phyloP scores from a whole-genome alignment of 2,329 filamentous ascomycete genomes.

The Aaosphaeria pasadenensis region DNA sequence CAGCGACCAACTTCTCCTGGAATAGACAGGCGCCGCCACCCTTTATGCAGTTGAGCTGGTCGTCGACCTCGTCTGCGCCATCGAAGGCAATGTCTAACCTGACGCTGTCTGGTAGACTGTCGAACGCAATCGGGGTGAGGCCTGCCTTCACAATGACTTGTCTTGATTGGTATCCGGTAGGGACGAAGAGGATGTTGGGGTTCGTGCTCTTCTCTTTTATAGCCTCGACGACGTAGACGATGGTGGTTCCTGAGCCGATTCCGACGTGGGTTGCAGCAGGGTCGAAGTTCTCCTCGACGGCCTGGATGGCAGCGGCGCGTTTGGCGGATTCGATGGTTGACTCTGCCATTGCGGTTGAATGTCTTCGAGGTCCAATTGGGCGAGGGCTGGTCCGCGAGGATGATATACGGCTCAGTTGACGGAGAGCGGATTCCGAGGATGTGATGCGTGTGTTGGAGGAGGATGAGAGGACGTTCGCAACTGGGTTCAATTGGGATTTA shows the following conservation, averaged over 20 bases:
- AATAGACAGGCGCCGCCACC: conserved; percentile 96
- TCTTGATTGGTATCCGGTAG: conserved; percentile 88
- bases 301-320: conserved; percentile 68
- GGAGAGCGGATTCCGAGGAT: too few relatives aligned
- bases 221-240: conserved; percentile 81
- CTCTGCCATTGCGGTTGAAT: conserved; percentile 26
- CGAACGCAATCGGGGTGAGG: conserved; percentile 72
- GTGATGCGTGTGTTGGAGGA: too few relatives aligned
- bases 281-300: conserved; percentile 69
- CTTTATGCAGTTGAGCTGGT: conserved; percentile 94
- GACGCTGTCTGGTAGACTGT: conserved; percentile 63
- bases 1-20: conserved; percentile 94
- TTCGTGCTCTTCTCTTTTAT: conserved; percentile 51
- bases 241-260: conserved; percentile 78
- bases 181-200: conserved; percentile 73
- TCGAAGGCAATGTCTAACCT: conserved; percentile 90
- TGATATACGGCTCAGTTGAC: too few relatives aligned
- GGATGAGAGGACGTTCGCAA: neutral
- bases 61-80: conserved; percentile 94
- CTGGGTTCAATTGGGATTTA: conserved; percentile 10
- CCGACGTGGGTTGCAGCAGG: conserved; percentile 64
- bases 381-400: conserved; percentile 1
- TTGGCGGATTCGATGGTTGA: conserved; percentile 66
- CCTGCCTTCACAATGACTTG: conserved; percentile 80
- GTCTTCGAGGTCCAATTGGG: neutral